phyloP scores from a whole-genome alignment of 805 yeast genomes.

The Wickerhamiella cacticola region DNA sequence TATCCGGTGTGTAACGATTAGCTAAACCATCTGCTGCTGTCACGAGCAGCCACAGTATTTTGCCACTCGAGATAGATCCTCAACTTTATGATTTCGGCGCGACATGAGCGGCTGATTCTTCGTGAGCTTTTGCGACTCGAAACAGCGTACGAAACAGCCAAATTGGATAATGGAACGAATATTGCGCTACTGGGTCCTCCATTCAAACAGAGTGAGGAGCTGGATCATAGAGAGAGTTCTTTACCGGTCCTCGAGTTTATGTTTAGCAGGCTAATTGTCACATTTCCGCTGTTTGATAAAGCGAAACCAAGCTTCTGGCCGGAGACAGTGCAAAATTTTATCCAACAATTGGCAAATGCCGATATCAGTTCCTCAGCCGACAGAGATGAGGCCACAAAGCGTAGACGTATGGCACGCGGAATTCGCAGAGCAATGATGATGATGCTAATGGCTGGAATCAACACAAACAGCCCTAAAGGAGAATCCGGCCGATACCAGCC shows the following conservation, averaged over 20 bases:
- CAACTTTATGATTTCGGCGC: conserved; percentile 4
- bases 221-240: conserved; percentile 21
- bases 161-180: conserved; percentile 47
- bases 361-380: conserved; percentile 63
- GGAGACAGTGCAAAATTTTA: conserved; percentile 63
- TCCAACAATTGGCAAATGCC: conserved; percentile 63
- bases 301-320: conserved; percentile 64
- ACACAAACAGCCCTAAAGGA: conserved; percentile 30
- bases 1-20: too few relatives aligned
- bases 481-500: background rate
- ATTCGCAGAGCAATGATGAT: conserved; percentile 51
- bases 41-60: too few relatives aligned
- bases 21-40: too few relatives aligned
- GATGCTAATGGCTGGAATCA: conserved; percentile 63
- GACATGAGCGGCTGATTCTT: conserved; percentile 77
- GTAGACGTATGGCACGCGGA: conserved; percentile 49
- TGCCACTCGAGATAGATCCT: too few relatives aligned
- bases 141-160: conserved; percentile 49
- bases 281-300: conserved; percentile 54
- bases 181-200: conserved; percentile 69
- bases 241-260: conserved; percentile 63
- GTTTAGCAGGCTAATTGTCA: conserved; percentile 46
- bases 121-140: conserved; percentile 60
- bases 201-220: conserved; percentile 32
- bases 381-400: conserved; percentile 61